These are phyloP conservation scores for Puccinia brachypodii DNA, from an alignment of 1,284 basidiomycete species.

Conservation along the genomic window DNA sequence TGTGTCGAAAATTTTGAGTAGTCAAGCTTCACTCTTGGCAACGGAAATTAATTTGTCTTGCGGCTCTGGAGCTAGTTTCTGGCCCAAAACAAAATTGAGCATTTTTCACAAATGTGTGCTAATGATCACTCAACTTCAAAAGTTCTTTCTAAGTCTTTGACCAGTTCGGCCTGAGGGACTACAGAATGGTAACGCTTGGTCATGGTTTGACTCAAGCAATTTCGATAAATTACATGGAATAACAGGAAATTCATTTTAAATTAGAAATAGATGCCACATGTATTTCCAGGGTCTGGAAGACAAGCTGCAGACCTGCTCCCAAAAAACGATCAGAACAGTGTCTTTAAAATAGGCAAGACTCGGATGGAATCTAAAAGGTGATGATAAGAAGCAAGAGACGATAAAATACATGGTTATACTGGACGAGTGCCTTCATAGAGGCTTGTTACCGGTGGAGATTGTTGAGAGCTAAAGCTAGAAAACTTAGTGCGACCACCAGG, in stretches of 20 bases:
- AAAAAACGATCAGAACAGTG: not conserved
- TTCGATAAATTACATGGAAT: not conserved
- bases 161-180: no score
- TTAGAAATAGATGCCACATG: not conserved
- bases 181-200: no score
- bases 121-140: no score
- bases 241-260: no score
- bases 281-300: not conserved
- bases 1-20: no score
- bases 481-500: constrained; percentile 18
- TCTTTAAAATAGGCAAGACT: not conserved
- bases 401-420: not conserved
- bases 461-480: constrained; percentile 29
- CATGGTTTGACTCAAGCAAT: no score
- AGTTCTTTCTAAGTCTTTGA: no score
- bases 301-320: not conserved
- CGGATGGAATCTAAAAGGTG: not conserved
- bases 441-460: constrained; percentile 16
- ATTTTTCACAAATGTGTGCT: no score
- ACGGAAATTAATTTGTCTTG: no score
- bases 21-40: no score
- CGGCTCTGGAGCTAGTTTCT: no score
- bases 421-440: constrained; percentile 32
- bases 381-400: not conserved
- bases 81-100: no score